These are phyloP conservation scores for Apiospora arundinis DNA, from an alignment of 2,329 filamentous ascomycete species.

Conservation along the genomic window DNA sequence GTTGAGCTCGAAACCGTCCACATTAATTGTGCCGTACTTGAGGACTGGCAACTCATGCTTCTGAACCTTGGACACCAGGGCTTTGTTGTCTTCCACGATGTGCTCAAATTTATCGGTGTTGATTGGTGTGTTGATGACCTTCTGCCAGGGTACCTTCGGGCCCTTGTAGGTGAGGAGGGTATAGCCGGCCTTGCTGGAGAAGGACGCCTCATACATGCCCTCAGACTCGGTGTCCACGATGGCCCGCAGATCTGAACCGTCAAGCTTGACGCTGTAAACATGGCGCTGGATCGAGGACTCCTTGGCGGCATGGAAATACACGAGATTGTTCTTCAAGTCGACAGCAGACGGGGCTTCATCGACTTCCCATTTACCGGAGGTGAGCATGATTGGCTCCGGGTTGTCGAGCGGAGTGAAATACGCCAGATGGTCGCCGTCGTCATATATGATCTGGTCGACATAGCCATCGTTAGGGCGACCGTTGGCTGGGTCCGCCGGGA, in stretches of 20 bases:
- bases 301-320: constrained; percentile 90
- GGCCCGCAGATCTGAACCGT: constrained; percentile 74
- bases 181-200: constrained; percentile 83
- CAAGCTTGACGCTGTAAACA: constrained; percentile 86
- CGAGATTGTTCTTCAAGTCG: constrained; percentile 82
- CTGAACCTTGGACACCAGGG: constrained; percentile 71
- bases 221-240: constrained; percentile 76
- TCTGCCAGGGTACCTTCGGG: constrained; percentile 88
- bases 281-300: constrained; percentile 90
- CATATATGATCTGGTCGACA: constrained; percentile 85
- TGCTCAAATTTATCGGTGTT: constrained; percentile 69
- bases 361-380: constrained; percentile 91
- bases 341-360: constrained; percentile 83
- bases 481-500: constrained; percentile 81
- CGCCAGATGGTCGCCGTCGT: constrained; percentile 88
- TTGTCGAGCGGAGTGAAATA: constrained; percentile 92
- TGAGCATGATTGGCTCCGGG: constrained; percentile 82
- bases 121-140: constrained; percentile 82
- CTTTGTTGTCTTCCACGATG: constrained; percentile 78
- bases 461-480: constrained; percentile 86
- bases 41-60: constrained; percentile 83
- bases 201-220: constrained; percentile 82
- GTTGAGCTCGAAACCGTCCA: constrained; percentile 76
- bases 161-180: constrained; percentile 85
- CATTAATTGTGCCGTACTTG: constrained; percentile 82